Base-by-base conservation (phyloP, 2,329 filamentous ascomycete genomes). In the Scortechinia acanthostroma region DNA sequence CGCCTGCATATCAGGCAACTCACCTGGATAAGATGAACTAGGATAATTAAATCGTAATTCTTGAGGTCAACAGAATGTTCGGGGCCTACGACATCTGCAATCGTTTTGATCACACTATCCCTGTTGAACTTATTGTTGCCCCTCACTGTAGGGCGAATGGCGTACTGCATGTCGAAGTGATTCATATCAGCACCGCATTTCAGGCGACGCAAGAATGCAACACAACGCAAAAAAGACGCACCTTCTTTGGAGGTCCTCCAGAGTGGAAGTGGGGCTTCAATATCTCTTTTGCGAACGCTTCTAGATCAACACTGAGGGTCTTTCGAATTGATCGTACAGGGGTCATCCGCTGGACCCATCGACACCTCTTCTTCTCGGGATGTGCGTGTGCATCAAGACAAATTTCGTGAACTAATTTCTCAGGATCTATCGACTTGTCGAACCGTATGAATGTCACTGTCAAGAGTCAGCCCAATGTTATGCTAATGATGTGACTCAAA, bases 11-110 rank as follows among this genome's bases (percentile, higher is more conserved):
- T n/a, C n/a, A n/a, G n/a, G n/a, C n/a, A n/a, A 55, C 71, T 53
- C 59, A 80, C 77, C 64, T 80, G 71, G 56, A 80, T 76, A 46
- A 83, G 65, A 52, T 82, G 77, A 40, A 84, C 75, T 28, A 83
- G 58, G 49, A 84, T 78, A 42, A 80, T 62, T 33, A 73, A 55
- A 58, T 83, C 78, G 53, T 80, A 81, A 30, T 73, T 69, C 46
- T 71, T 77, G 25, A 84, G 64, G 57, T 83, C 74, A 40, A 84
- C 80, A 21, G 65, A 68, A 54, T 83, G 79, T 23, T 68, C 68
- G 17, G 65, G 63, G 3, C 77, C 76, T n/a, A 83, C 76, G 22
- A 68, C 62, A 48, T 67, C 63, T 22, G 80, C 80, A 15, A 84
- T 69, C 33, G 67, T 72, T 52, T 74, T 74, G 59, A 83, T 83